Conservation (phyloP, 1,139 yeast genomes). For the Nakaseomyces kungkrabaensis region DNA sequence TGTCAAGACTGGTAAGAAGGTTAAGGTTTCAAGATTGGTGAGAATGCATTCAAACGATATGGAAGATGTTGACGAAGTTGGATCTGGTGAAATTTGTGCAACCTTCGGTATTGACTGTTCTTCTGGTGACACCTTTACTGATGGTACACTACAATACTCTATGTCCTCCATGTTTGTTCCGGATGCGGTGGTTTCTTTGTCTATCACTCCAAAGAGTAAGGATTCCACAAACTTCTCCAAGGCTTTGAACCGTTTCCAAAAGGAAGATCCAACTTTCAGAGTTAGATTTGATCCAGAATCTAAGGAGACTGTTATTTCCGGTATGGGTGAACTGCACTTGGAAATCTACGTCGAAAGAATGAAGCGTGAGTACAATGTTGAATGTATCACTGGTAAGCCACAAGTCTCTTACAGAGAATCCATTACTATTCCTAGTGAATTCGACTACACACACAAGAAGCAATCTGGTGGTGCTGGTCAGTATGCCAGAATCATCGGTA, state of each 20-base stretch:
- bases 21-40: constrained; percentile 88
- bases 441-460: constrained; percentile 92
- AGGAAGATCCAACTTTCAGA: constrained; percentile 97
- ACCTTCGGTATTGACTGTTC: constrained; percentile 98
- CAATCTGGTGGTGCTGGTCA: constrained; percentile 99
- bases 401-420: constrained; percentile 98
- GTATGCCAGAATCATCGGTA: constrained; percentile 93
- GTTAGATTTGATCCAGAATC: constrained; percentile 85
- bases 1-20: constrained; percentile 85
- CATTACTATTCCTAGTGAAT: constrained; percentile 59
- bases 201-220: constrained; percentile 79
- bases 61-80: constrained; percentile 94
- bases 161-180: constrained; percentile 99
- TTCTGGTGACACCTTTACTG: constrained; percentile 97
- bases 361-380: constrained; percentile 94
- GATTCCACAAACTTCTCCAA: constrained; percentile 86
- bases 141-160: constrained; percentile 65
- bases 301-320: constrained; percentile 91
- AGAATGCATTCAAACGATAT: constrained; percentile 98
- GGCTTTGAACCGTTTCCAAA: constrained; percentile 94
- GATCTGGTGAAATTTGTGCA: constrained; percentile 98
- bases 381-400: constrained; percentile 92
- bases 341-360: constrained; percentile 97
- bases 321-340: constrained; percentile 97
- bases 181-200: constrained; percentile 91